Conservation (phyloP, 495 filamentous ascomycete species). For the Hypomontagnella submonticulosa region DNA sequence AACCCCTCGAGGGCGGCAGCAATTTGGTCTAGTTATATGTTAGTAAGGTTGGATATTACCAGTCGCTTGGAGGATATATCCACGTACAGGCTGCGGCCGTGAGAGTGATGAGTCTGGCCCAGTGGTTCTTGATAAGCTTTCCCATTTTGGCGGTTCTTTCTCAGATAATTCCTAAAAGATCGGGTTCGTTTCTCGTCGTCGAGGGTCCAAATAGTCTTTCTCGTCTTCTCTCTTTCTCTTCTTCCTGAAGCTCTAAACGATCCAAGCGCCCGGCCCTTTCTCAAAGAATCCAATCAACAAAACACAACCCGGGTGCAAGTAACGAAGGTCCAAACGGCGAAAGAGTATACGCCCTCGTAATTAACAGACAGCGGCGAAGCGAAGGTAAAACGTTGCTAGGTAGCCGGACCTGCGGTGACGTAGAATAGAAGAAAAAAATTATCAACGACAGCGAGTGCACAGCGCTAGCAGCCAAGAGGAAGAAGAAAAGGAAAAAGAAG, state of each 20-base stretch:
- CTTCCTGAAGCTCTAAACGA: slow-evolving; percentile 40
- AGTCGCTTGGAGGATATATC: background rate
- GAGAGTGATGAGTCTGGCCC: slow-evolving; percentile 91
- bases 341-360: slow-evolving; percentile 15
- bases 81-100: slow-evolving; percentile 84
- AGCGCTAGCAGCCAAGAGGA: slow-evolving; percentile 52
- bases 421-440: slow-evolving; percentile 54
- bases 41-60: slow-evolving; percentile 35
- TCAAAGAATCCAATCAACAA: slow-evolving; percentile 31
- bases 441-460: slow-evolving; percentile 58
- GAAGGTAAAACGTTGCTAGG: slow-evolving; percentile 49
- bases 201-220: slow-evolving; percentile 34
- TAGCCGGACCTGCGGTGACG: slow-evolving; percentile 59
- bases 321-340: slow-evolving; percentile 40
- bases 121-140: slow-evolving; percentile 98
- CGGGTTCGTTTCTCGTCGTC: slow-evolving; percentile 30
- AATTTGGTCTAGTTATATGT: slow-evolving; percentile 76
- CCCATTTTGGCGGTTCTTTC: slow-evolving; percentile 73
- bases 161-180: slow-evolving; percentile 24
- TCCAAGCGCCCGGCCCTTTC: slow-evolving; percentile 31
- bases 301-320: slow-evolving; percentile 27
- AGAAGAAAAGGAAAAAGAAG: slow-evolving; percentile 46
- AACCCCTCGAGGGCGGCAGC: slow-evolving; percentile 84
- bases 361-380: slow-evolving; percentile 38
- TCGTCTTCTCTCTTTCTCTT: slow-evolving; percentile 33